These are phyloP conservation scores for Fennellomyces sp. DNA, from an alignment of 371 early-diverging fungal species.

Conservation along the genomic window DNA sequence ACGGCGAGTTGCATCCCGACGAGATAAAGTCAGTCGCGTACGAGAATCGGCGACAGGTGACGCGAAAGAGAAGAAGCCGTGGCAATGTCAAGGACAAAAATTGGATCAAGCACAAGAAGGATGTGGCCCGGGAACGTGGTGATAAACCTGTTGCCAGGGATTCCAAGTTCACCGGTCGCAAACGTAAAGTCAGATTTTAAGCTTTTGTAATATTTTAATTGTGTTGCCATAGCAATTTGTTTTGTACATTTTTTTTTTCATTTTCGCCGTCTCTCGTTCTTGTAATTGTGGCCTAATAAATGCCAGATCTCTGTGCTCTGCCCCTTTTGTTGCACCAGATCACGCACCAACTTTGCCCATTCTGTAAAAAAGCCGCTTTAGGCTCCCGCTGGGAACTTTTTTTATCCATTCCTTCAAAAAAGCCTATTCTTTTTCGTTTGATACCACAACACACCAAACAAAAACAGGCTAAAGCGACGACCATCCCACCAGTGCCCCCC, in stretches of 20 bases:
- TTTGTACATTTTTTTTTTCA: too few species aligned
- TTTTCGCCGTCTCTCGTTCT: too few species aligned
- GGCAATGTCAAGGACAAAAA: conserved; percentile 80
- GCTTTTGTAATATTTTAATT: conserved; percentile 7
- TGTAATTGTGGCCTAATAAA: too few species aligned
- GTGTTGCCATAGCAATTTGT: too few species aligned
- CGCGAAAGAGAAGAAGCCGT: conserved; percentile 41
- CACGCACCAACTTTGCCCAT: too few species aligned
- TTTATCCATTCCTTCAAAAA: neutral
- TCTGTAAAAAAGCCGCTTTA: too few species aligned
- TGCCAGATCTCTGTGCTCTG: too few species aligned
- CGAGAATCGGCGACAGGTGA: conserved; percentile 37
- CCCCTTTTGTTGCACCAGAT: neutral
- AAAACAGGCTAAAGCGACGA: neutral
- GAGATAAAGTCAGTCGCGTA: conserved; percentile 40
- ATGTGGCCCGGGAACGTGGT: conserved; percentile 81
- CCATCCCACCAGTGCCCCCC: neutral
- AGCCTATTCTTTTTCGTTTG: neutral
- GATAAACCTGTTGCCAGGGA: conserved; percentile 84
- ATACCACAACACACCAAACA: neutral
- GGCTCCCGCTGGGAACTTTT: conserved; percentile 4
- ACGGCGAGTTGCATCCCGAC: conserved; percentile 65
- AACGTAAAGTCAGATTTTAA: conserved; percentile 85
- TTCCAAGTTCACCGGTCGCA: conserved; percentile 96
- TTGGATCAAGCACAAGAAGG: conserved; percentile 95